Conservation (phyloP, 352 stramenopile species). For the Pythium pyrilobum region DNA sequence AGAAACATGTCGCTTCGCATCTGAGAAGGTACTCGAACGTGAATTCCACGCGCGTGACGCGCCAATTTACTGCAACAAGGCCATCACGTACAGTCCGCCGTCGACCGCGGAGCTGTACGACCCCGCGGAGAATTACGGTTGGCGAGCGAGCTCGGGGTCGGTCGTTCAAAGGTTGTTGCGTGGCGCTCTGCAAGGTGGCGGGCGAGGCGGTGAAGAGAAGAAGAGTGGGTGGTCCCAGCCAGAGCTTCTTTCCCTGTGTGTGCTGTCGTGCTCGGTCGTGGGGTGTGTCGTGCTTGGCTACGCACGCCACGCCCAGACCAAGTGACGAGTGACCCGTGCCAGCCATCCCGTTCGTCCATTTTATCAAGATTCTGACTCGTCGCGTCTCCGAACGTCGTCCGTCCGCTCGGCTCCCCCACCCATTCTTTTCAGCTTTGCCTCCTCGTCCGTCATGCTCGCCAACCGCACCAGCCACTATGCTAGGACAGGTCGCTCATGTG, state of each 20-base stretch:
- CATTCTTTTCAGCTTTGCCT: conserved; percentile 1
- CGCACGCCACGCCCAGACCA: conserved; percentile 6
- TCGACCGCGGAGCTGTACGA: background rate
- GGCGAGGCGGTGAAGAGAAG: conserved; percentile 17
- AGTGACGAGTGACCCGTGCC: conserved; percentile 26
- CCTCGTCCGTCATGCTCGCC: conserved; percentile 9
- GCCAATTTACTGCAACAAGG: conserved; percentile 34
- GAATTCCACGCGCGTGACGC: conserved; percentile 43
- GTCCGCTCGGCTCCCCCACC: background rate
- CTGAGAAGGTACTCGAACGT: conserved; percentile 23
- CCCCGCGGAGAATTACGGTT: background rate
- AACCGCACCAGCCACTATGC: background rate
- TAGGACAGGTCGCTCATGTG: background rate
- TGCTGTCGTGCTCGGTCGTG: conserved; percentile 47
- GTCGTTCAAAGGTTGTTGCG: conserved; percentile 26
- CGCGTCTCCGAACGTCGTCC: background rate
- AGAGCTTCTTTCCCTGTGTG: conserved; percentile 48
- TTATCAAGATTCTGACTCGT: background rate
- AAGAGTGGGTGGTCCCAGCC: conserved; percentile 34
- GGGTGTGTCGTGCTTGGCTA: conserved; percentile 33
- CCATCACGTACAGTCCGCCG: conserved; percentile 19
- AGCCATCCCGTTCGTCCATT: background rate
- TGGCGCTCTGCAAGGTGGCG: conserved; percentile 3
- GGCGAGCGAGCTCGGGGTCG: background rate
- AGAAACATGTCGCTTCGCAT: no score